These are phyloP conservation scores for Blastobotrys serpentis DNA, from an alignment of 1,139 yeast species.

Conservation along the genomic window DNA sequence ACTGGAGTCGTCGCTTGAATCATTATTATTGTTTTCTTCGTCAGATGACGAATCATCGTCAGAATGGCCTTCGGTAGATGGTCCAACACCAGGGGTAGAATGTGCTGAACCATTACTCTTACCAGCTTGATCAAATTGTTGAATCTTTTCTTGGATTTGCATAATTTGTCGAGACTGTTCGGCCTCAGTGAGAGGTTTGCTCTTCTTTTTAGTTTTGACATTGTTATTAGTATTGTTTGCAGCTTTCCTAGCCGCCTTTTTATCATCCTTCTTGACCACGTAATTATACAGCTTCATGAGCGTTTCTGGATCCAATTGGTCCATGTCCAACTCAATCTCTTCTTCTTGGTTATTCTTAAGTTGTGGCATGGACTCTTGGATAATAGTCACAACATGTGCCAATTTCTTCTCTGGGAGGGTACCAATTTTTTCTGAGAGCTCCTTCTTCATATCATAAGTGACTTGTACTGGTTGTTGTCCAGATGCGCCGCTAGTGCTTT, in stretches of 20 bases:
- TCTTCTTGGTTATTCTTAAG: slow-evolving; percentile 69
- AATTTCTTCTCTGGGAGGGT: slow-evolving; percentile 72
- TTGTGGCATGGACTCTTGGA: slow-evolving; percentile 84
- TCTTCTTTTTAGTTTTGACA: slow-evolving; percentile 48
- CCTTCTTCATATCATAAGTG: slow-evolving; percentile 96
- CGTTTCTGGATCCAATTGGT: slow-evolving; percentile 83
- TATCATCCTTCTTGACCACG: slow-evolving; percentile 57
- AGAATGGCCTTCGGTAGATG: slow-evolving; percentile 13
- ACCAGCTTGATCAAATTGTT: slow-evolving; percentile 56
- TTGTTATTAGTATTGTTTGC: slow-evolving; percentile 20
- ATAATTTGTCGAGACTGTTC: slow-evolving; percentile 80
- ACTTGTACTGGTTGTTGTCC: slow-evolving; percentile 31
- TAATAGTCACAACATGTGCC: slow-evolving; percentile 79
- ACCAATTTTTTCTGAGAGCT: slow-evolving; percentile 81
- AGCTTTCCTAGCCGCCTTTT: slow-evolving; percentile 35
- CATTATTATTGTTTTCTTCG: slow-evolving; percentile 20
- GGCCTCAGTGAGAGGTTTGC: slow-evolving; percentile 58
- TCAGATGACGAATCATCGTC: slow-evolving; percentile 16
- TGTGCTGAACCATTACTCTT: slow-evolving; percentile 12
- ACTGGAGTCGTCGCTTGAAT: slow-evolving; percentile 25
- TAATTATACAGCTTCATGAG: slow-evolving; percentile 79
- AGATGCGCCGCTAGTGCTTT: slow-evolving; percentile 18
- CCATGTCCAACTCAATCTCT: slow-evolving; percentile 94
- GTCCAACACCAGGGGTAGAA: slow-evolving; percentile 9
- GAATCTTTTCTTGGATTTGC: slow-evolving; percentile 77